These are phyloP conservation scores for Fraxinus sp. DNA, from an alignment of 305 asterid genomes.

Conservation along the genomic window DNA sequence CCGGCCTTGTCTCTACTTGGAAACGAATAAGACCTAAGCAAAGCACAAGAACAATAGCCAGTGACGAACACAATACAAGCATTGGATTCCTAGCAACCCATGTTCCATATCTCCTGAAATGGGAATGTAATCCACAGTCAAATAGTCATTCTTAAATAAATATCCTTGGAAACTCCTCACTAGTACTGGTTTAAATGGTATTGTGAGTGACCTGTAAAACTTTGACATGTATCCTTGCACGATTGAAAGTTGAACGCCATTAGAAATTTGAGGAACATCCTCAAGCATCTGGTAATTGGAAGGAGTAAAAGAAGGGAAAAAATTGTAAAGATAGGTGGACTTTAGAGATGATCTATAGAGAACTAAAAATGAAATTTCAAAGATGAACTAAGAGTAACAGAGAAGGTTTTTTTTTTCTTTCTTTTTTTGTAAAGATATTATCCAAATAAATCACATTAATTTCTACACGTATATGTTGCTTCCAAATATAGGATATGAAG, in stretches of 20 bases:
- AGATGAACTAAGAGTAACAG: not conserved
- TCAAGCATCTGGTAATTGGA: slow-evolving; percentile 70
- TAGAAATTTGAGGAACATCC: slow-evolving; percentile 82
- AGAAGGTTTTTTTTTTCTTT: not conserved
- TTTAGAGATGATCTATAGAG: not conserved
- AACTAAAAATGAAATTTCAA: slow-evolving; percentile 7
- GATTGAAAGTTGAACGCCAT: slow-evolving; percentile 84
- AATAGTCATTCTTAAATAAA: slow-evolving; percentile 15
- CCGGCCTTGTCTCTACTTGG: slow-evolving; percentile 96
- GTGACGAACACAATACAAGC: slow-evolving; percentile 79
- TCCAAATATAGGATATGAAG: not conserved
- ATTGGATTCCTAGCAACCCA: slow-evolving; percentile 97
- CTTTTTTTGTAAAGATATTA: not conserved
- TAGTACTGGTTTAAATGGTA: slow-evolving; percentile 6
- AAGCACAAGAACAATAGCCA: slow-evolving; percentile 68
- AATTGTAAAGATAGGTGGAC: not conserved
- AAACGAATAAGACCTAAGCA: slow-evolving; percentile 92
- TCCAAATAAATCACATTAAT: not conserved
- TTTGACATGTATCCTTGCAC: slow-evolving; percentile 98
- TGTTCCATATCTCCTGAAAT: slow-evolving; percentile 92
- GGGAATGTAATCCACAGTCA: slow-evolving; percentile 32
- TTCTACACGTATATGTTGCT: not conserved
- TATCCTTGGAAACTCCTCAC: slow-evolving; percentile 9
- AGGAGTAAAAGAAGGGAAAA: not conserved
- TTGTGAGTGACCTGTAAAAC: slow-evolving; percentile 70